phyloP scores from a whole-genome alignment of 1,139 yeast genomes.

The Wickerhamomyces sp. region DNA sequence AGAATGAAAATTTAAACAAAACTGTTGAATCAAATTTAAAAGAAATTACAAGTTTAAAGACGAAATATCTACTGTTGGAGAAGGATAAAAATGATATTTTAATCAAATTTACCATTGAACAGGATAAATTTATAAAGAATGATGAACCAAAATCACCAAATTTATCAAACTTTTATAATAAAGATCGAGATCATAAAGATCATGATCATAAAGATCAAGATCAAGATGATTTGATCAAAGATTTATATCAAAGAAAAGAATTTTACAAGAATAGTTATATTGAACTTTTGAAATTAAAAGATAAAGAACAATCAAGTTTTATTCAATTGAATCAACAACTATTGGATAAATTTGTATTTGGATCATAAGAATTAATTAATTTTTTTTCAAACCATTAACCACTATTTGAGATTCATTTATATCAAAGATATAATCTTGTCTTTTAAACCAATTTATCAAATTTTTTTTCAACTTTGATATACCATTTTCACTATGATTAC shows the following conservation, averaged over 20 bases:
- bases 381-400: too few relatives aligned
- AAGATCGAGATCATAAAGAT: background rate
- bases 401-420: too few relatives aligned
- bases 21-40: slow-evolving; percentile 1
- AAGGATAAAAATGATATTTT: slow-evolving; percentile 3
- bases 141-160: slow-evolving; percentile 2
- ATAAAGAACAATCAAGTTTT: slow-evolving; percentile 9
- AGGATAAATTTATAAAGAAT: too few relatives aligned
- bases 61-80: slow-evolving; percentile 6
- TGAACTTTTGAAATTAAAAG: slow-evolving; percentile 10
- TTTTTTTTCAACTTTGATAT: too few relatives aligned
- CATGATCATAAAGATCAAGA: background rate
- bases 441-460: too few relatives aligned
- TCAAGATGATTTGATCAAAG: background rate
- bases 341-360: slow-evolving; percentile 12
- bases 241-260: slow-evolving; percentile 10
- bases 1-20: slow-evolving; percentile 1
- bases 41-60: slow-evolving; percentile 7
- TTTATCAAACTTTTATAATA: background rate
- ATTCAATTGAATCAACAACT: slow-evolving; percentile 7
- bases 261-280: slow-evolving; percentile 12
- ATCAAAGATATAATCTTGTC: too few relatives aligned
- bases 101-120: too few relatives aligned
- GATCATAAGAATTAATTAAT: too few relatives aligned
- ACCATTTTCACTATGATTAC: too few relatives aligned